These are phyloP conservation scores for Collybiopsis confluens DNA, from an alignment of 768 basidiomycete species.

Conservation along the genomic window DNA sequence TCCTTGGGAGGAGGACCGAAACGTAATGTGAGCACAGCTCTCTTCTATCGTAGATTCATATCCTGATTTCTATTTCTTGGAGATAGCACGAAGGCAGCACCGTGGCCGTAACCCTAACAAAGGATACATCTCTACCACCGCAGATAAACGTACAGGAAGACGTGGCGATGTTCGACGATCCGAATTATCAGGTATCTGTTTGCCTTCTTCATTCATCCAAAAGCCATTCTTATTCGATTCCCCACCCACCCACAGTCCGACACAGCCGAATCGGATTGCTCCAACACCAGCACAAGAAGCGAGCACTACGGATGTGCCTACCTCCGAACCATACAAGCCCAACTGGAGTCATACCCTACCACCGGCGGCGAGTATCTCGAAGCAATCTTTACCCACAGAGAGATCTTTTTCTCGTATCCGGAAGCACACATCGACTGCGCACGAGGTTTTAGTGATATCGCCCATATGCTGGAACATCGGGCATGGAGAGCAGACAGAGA, in stretches of 20 bases:
- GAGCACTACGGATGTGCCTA: conserved; percentile 54
- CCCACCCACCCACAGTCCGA: conserved; percentile 29
- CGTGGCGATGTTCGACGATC: conserved; percentile 42
- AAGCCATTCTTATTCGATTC: background rate
- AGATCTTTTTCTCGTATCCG: conserved; percentile 59
- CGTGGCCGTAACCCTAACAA: conserved; percentile 12
- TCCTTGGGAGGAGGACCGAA: conserved; percentile 9
- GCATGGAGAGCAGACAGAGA: conserved; percentile 71
- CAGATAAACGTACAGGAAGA: conserved; percentile 23
- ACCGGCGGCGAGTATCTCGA: conserved; percentile 77
- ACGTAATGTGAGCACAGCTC: conserved; percentile 22
- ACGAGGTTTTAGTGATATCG: conserved; percentile 60
- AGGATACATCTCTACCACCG: conserved; percentile 3
- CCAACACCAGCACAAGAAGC: conserved; percentile 38
- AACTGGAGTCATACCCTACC: conserved; percentile 50
- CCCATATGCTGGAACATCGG: conserved; percentile 55
- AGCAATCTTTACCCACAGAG: conserved; percentile 73
- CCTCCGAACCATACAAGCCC: conserved; percentile 54
- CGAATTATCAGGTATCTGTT: conserved; percentile 34
- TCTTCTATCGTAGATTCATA: background rate
- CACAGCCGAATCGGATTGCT: conserved; percentile 34
- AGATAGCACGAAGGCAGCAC: conserved; percentile 38
- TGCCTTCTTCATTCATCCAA: too few relatives aligned
- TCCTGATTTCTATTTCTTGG: conserved; percentile 25
- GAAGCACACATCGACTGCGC: conserved; percentile 62